Evolutionary conservation across 2,329 filamentous ascomycete species (phyloP), one percentile per base, ranked within the genome.

Genomic region (Dothistroma pini): DNA sequence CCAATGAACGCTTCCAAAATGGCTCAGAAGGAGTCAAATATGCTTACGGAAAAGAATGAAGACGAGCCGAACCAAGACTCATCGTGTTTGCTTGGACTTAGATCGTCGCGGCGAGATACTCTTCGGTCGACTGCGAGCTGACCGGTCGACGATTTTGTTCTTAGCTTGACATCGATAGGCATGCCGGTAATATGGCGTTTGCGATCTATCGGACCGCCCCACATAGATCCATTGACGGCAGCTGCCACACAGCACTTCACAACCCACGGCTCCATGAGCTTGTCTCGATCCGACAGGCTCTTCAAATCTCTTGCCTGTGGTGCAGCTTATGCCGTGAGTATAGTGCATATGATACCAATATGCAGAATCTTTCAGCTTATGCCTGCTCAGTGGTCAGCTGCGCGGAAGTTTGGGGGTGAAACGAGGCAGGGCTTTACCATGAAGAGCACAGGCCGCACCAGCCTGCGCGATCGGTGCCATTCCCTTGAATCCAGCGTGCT

Each of bases 331-430:
- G 54, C 91, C 91, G 71, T 96, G 91, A 1, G 89, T 91, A 74
- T 95, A 96, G 60, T 88, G 90, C 80, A 95, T 93, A 79, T 96
- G 91, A 75, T 96, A 96, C 91, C 91, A 96, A 75, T 91, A 96
- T 7, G 91, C 91, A 58, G 89, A 93, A 77, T 96, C 95, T 79
- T 95, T 96, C 61, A 96, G 80, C 16, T 93, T 90, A 57, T 93
- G 83, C 64, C 63, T 66, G 22, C 41, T 21, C 25, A 12, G 38
- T 25, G 19, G 8, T 60, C 16, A 56, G 56, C 41, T 19, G 11
- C 48, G 19, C 10, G 38, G 25, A 14, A 31, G 21, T 8, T 49
- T 19, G 11, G 29, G 16, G 11, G 35, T 25, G 21, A 8, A 41
- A 32, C 25, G 25, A 29, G 25, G 31, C 9, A 11, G 31, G 12